Evolutionary conservation across 2,329 filamentous ascomycete genomes (phyloP).

Genomic region (Talaromyces sp.): DNA sequence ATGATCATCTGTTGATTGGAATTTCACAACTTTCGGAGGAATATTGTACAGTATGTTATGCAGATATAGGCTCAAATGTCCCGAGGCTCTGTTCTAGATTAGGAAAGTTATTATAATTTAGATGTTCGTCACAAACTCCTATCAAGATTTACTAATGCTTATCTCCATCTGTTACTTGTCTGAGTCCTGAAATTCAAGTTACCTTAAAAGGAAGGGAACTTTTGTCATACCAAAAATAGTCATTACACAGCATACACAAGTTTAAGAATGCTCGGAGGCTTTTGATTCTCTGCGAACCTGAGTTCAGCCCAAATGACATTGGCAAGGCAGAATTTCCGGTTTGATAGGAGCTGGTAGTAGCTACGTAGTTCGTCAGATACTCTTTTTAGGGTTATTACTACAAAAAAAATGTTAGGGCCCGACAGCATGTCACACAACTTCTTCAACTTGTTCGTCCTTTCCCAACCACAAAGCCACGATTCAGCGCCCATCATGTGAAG

Average conservation of each 20-base stretch:
- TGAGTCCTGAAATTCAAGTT: not conserved
- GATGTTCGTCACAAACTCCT: not conserved
- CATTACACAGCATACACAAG: not conserved
- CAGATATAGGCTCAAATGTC: not conserved
- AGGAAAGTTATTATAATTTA: constrained; percentile 3
- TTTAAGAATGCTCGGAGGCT: not conserved
- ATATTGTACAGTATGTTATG: not conserved
- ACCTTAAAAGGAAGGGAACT: not conserved
- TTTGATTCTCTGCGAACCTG: not conserved
- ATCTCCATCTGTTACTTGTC: not conserved
- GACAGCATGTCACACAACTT: constrained; percentile 10
- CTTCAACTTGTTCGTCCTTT: not conserved
- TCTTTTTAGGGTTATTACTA: not conserved
- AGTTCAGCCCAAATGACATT: constrained; percentile 1
- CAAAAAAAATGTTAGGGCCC: not conserved
- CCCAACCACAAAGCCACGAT: not conserved
- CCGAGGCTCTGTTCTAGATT: not conserved
- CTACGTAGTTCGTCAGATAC: not conserved
- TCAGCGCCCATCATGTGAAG: constrained; percentile 7
- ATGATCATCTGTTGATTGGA: not conserved
- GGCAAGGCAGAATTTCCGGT: not conserved
- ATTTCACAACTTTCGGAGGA: not conserved
- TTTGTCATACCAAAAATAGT: not conserved
- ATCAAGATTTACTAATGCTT: not conserved
- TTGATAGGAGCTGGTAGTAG: not conserved